A percentile compares a stretch with the other conserved stretches of the same genome.
These are phyloP conservation scores for Trametes maxima DNA, from an alignment of 768 basidiomycete species.

Conservation along the genomic window DNA sequence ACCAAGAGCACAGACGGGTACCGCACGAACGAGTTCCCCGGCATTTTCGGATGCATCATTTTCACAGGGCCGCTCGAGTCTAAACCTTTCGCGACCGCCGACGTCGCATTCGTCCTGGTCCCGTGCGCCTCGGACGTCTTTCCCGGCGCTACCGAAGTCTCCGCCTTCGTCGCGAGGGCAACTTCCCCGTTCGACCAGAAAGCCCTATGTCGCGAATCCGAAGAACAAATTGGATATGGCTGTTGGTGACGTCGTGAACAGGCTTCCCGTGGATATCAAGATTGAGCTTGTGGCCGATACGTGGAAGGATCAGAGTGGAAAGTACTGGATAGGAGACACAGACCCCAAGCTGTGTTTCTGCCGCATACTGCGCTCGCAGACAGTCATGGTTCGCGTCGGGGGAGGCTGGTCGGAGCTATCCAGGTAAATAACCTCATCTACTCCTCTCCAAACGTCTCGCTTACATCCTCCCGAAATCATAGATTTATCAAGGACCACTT, in stretches of 20 bases:
- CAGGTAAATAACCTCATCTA: constrained; percentile 54
- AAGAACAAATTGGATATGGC: constrained; percentile 91
- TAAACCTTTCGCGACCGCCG: constrained; percentile 46
- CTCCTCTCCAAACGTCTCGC: not conserved
- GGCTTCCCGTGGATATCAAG: constrained; percentile 81
- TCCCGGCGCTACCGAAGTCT: constrained; percentile 43
- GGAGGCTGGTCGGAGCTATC: constrained; percentile 94
- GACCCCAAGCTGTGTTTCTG: constrained; percentile 91
- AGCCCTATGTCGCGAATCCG: constrained; percentile 84
- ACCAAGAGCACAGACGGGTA: constrained; percentile 46
- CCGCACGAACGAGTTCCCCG: constrained; percentile 55
- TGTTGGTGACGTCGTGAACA: constrained; percentile 90
- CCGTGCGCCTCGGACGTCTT: constrained; percentile 68
- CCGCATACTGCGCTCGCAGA: constrained; percentile 86
- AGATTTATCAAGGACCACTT: constrained; percentile 90
- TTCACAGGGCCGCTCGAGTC: constrained; percentile 54
- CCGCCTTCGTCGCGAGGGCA: constrained; percentile 48
- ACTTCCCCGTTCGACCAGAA: constrained; percentile 44
- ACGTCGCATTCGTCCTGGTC: constrained; percentile 65
- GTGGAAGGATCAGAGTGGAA: constrained; percentile 92
- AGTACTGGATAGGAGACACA: constrained; percentile 95
- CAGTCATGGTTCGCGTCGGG: constrained; percentile 95
- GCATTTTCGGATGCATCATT: constrained; percentile 56
- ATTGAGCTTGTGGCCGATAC: constrained; percentile 79
- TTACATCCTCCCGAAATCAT: not conserved